Evolutionary conservation across 2,329 filamentous ascomycete species (phyloP), one percentile per base, ranked within the genome.

Genomic region (Botryotinia narcissicola): DNA sequence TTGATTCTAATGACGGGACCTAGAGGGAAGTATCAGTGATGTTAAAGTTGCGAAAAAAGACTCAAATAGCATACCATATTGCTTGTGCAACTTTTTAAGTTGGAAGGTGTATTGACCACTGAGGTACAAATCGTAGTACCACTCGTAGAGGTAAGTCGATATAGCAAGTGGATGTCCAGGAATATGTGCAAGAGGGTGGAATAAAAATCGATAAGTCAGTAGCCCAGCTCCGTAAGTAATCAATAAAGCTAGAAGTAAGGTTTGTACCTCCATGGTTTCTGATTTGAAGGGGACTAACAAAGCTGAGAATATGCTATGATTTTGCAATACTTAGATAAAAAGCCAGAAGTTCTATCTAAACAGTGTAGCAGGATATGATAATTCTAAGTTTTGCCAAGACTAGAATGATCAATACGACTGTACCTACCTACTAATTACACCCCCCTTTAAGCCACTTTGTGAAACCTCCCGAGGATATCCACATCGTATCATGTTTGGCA

Each of bases 21-120:
- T 71, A n/a, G 22, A 35, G n/a, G 10, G 22, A 40, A 5, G 46
- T 29, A 25, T 60, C 7, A 42, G 29, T 25, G n/a, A 14, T 59
- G 10, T 60, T 2, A 9, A 5, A 22, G 37, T 25, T 48, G 22
- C 32, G 48, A 29, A 25, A 35, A 14, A 9, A n/a, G 25, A 48
- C 29, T 60, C 29, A 25, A 25, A 22, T n/a, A 10, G n/a, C 59
- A 71, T 71, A 74, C 84, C 84, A 73, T 85, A 85, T 73, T 79
- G 75, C 61, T 81, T 78, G 76, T 85, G 84, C 77, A 85, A 77
- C 68, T 83, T 80, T 67, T 81, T 78, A 46, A 85, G 83, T 72
- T 84, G 81, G 74, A 81, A 83, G 18, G 80, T 84, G 72, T 84
- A 84, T 76, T 83, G 80, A 6, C 83, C 84, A 6, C 81, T 79